These are phyloP conservation scores for Claviceps sorghi DNA, from an alignment of 2,329 filamentous ascomycete species.

Conservation along the genomic window DNA sequence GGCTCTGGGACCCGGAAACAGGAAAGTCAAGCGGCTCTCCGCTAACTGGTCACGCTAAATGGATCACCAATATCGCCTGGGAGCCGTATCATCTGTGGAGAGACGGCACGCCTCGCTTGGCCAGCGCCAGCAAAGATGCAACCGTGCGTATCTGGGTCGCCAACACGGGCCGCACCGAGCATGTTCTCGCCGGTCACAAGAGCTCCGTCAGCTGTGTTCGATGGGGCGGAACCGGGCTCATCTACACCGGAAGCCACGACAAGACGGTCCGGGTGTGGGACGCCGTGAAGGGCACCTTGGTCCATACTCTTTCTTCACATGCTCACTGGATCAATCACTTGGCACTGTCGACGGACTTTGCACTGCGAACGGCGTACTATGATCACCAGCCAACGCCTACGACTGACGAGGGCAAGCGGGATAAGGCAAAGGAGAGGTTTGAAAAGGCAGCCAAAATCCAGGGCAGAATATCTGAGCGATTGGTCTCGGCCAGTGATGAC, in stretches of 20 bases:
- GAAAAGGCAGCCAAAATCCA: constrained; percentile 68
- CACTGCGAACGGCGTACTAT: constrained; percentile 69
- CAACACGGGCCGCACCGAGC: constrained; percentile 62
- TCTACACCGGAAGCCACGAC: constrained; percentile 80
- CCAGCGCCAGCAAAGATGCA: constrained; percentile 77
- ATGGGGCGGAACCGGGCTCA: constrained; percentile 80
- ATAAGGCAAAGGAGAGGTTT: constrained; percentile 68
- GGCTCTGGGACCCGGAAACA: constrained; percentile 74
- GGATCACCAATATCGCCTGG: constrained; percentile 80
- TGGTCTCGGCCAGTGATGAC: constrained; percentile 87
- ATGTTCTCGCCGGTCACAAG: constrained; percentile 78
- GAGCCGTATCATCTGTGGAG: constrained; percentile 80
- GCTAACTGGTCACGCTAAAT: constrained; percentile 77
- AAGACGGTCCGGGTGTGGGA: constrained; percentile 91
- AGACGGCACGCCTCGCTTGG: constrained; percentile 60
- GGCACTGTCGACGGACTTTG: constrained; percentile 84
- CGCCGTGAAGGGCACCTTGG: constrained; percentile 58
- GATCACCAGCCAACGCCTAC: constrained; percentile 63
- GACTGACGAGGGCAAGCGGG: constrained; percentile 53
- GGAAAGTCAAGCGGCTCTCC: constrained; percentile 52
- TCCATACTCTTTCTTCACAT: constrained; percentile 68
- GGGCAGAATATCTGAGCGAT: constrained; percentile 63
- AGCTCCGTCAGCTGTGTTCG: constrained; percentile 77
- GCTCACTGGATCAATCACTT: constrained; percentile 95
- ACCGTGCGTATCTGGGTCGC: constrained; percentile 81